Evolutionary conservation across 2,329 filamentous ascomycete species (phyloP).

Genomic region (Sporothrix curviconia): DNA sequence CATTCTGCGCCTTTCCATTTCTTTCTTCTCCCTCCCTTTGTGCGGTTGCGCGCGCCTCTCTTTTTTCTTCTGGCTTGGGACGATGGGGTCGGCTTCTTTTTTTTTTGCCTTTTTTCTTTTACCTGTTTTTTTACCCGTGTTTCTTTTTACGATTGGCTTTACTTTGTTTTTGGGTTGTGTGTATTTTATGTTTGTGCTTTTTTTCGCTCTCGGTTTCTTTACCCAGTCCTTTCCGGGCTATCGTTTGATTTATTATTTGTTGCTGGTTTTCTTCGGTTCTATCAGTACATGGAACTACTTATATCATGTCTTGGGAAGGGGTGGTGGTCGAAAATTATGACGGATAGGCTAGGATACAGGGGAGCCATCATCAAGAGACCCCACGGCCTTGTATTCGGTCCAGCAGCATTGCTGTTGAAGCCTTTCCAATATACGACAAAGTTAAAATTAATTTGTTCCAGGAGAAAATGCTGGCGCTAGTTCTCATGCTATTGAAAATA

Average conservation of each 20-base stretch:
- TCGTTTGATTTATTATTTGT: background rate
- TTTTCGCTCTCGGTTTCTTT: conserved; percentile 11
- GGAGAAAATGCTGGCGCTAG: background rate
- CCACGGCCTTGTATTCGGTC: no score
- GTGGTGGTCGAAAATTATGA: background rate
- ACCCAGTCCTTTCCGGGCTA: background rate
- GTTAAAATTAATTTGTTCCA: background rate
- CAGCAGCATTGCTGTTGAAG: background rate
- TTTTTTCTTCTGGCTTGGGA: background rate
- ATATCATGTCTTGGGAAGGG: conserved; percentile 9
- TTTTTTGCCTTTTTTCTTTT: no score
- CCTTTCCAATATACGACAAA: conserved; percentile 3
- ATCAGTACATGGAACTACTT: conserved; percentile 4
- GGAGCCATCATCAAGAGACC: no score
- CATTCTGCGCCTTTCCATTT: conserved; percentile 1
- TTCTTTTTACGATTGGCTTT: conserved; percentile 7
- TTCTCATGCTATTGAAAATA: background rate
- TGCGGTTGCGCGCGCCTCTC: background rate
- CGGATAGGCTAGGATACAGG: no score
- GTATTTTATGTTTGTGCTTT: background rate
- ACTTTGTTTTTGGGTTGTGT: background rate
- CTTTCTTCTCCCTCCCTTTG: background rate
- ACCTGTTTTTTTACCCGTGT: background rate
- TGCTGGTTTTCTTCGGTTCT: conserved; percentile 1
- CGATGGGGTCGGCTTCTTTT: no score